Evolutionary conservation across 768 basidiomycete genomes (phyloP), one percentile per base, ranked within the genome.

Genomic region (Suillus tomentosus): DNA sequence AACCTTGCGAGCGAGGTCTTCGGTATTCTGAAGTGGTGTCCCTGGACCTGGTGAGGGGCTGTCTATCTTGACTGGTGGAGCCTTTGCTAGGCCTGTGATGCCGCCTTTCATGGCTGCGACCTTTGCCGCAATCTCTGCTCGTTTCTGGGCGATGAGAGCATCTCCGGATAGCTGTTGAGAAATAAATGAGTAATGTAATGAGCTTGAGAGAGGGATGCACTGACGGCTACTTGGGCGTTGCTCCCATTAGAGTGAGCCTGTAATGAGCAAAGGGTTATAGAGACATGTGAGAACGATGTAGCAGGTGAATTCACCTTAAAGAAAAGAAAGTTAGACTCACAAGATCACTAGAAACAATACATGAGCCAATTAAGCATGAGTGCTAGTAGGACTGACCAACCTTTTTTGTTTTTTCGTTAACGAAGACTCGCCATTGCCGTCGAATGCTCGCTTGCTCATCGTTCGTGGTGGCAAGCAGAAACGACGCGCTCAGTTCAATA

Each of bases 81-180:
- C 39, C 43, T 78, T 74, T 7, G 74, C 66, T 0, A 68, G 54
- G 4, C 76, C 75, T 39, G 80, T 64, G 1, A 78, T 74, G 24
- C 74, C 74, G 53, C 75, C 81, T 73, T 83, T 86, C 84, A 93
- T 89, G 2, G 87, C 87, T 3, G 94, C 94, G 27, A 92, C 81
- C 74, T 94, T 95, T 17, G 94, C 94, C 13, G 90, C 83, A 66
- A 96, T 88, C 75, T 94, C 91, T 7, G 92, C 91, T 45, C 88
- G 84, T 76, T 92, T 92, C 77, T 91, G 90, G 24, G 90, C 89
- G 62, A 94, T 93, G 69, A 92, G 83, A 37, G 85, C 89, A 68
- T 86, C 85, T 66, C 80, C 79, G 42, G 84, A 79, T 13, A 82
- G 64, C 83, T 87, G 64, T 36, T 59, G 22, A 48, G 59, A 62